Percentiles rank a stretch among this genome's conserved stretches.
phyloP scores from a whole-genome alignment of 345 rosid species.

The Sonneratia caseolaris region DNA sequence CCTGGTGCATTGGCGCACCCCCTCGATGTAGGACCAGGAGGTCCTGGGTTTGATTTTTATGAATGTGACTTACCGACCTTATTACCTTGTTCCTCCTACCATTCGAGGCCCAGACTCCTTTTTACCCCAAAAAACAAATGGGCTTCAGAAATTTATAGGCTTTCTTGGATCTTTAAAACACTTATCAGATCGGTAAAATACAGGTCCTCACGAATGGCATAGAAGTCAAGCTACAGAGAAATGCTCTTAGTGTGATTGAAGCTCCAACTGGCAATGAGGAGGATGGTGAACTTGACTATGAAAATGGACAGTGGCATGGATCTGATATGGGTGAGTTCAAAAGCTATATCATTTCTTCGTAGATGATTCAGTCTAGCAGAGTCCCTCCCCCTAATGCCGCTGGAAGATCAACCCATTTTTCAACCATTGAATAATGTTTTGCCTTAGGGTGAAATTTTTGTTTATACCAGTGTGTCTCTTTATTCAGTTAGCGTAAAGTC shows the following conservation, averaged over 20 bases:
- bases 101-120: no score
- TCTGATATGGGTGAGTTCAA: conserved; percentile 69
- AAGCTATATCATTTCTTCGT: neutral
- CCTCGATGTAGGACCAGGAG: no score
- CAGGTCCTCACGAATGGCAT: conserved; percentile 97
- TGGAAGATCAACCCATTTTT: neutral
- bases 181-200: neutral
- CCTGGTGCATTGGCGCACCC: no score
- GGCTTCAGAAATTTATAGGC: neutral
- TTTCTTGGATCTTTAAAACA: neutral
- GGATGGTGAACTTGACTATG: conserved; percentile 65
- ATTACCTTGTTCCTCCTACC: no score
- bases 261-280: conserved; percentile 94
- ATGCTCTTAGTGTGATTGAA: conserved; percentile 97
- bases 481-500: neutral
- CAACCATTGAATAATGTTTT: neutral
- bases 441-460: neutral
- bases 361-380: neutral
- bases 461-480: neutral
- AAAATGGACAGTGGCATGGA: conserved; percentile 62
- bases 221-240: conserved; percentile 96
- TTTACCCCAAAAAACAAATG: no score
- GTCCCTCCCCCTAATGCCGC: neutral
- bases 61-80: no score
- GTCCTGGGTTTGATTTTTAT: no score